A percentile compares a stretch with the other conserved stretches of the same genome.
Conservation (phyloP, 2,329 filamentous ascomycete species). For the Claviceps paspali region DNA sequence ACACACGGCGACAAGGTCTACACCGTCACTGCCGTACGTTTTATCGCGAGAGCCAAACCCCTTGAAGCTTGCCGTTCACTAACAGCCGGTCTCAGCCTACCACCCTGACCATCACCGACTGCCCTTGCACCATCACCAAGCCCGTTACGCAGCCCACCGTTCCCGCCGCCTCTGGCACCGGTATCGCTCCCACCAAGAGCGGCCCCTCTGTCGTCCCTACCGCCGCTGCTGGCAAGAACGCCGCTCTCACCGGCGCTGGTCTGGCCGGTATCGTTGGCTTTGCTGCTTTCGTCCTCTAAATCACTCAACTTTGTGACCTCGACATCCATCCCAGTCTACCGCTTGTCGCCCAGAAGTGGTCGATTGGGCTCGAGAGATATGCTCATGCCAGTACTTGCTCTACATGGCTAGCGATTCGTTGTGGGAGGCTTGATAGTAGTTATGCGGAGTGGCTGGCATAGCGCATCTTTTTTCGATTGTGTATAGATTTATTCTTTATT, state of each 20-base stretch:
- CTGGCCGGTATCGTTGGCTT: slow-evolving; percentile 46
- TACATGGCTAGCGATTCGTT: too few relatives aligned
- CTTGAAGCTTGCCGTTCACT: too few relatives aligned
- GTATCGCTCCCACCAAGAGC: slow-evolving; percentile 13
- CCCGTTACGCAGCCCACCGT: too few relatives aligned
- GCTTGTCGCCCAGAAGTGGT: too few relatives aligned
- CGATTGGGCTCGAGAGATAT: too few relatives aligned
- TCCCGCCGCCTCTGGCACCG: slow-evolving; percentile 7
- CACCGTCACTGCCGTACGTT: slow-evolving; percentile 49
- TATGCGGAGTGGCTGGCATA: slow-evolving; percentile 9
- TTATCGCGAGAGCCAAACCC: too few relatives aligned
- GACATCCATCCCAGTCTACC: too few relatives aligned
- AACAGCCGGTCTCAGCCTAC: too few relatives aligned
- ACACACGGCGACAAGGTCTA: slow-evolving; percentile 51
- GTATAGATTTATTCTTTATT: slow-evolving; percentile 18
- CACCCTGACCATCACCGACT: slow-evolving; percentile 56
- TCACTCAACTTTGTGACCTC: slow-evolving; percentile 20
- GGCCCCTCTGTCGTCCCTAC: slow-evolving; percentile 27
- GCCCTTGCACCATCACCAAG: slow-evolving; percentile 53
- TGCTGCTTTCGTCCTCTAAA: slow-evolving; percentile 44
- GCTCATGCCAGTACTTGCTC: too few relatives aligned
- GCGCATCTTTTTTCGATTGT: slow-evolving; percentile 15
- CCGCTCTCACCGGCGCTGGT: slow-evolving; percentile 40
- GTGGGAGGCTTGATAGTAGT: too few relatives aligned
- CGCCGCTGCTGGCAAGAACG: slow-evolving; percentile 40